phyloP scores from a whole-genome alignment of 2,329 filamentous ascomycete species.

The Grosmannia huntii region DNA sequence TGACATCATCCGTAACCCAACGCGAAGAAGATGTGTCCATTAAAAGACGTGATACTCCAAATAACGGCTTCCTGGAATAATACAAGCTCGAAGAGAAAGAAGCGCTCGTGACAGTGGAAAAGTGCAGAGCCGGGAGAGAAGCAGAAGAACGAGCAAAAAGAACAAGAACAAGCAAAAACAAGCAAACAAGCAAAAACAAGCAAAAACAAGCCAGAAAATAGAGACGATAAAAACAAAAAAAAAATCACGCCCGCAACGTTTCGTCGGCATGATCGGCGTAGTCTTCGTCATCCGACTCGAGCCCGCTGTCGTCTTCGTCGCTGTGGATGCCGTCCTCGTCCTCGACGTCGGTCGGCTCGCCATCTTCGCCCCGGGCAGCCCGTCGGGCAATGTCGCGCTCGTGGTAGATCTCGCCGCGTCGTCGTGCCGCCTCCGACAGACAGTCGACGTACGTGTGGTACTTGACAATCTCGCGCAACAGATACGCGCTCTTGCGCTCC shows the following conservation, averaged over 20 bases:
- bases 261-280: neutral
- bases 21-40: neutral
- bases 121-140: neutral
- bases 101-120: neutral
- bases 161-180: neutral
- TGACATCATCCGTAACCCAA: neutral
- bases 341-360: constrained; percentile 4
- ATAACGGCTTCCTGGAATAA: neutral
- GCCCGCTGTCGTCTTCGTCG: neutral
- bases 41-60: neutral
- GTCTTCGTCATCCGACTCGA: neutral
- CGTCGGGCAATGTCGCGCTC: constrained; percentile 41
- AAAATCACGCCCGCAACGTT: neutral
- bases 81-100: neutral
- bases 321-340: constrained; percentile 1
- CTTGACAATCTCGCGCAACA: constrained; percentile 90
- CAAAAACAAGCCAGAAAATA: neutral
- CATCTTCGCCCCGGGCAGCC: constrained; percentile 29
- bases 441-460: constrained; percentile 91
- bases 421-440: constrained; percentile 54
- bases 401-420: constrained; percentile 58
- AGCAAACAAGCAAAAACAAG: neutral
- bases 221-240: neutral
- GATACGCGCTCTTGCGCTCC: constrained; percentile 88
- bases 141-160: neutral